phyloP scores from a whole-genome alignment of 1,284 basidiomycete genomes.

The Cryptococcus sp. region DNA sequence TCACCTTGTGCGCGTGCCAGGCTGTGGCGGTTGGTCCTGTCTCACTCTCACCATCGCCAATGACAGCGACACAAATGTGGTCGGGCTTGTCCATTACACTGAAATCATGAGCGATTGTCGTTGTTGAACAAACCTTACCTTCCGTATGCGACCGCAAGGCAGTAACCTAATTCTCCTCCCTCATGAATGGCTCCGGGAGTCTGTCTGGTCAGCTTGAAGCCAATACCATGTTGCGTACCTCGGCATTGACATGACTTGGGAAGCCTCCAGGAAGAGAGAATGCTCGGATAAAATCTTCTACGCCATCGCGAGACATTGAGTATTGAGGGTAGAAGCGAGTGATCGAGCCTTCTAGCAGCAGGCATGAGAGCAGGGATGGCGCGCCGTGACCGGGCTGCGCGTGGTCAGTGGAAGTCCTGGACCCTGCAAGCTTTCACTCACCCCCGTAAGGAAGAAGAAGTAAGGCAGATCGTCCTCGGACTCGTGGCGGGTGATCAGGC shows the following conservation, averaged over 20 bases:
- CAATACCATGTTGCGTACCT: conserved; percentile 8
- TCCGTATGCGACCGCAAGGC: conserved; percentile 78
- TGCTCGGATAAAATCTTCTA: conserved; percentile 58
- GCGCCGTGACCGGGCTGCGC: conserved; percentile 73
- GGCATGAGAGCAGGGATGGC: conserved; percentile 73
- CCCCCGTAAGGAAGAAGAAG: conserved; percentile 64
- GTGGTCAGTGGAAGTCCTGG: neutral
- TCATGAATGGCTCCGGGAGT: conserved; percentile 87
- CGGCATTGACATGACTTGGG: conserved; percentile 56
- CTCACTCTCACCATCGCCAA: conserved; percentile 87
- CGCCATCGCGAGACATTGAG: conserved; percentile 64
- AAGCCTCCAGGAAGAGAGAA: conserved; percentile 58
- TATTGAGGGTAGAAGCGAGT: conserved; percentile 72
- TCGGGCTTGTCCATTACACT: conserved; percentile 82
- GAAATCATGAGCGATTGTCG: neutral
- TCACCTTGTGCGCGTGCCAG: conserved; percentile 72
- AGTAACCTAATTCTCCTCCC: conserved; percentile 86
- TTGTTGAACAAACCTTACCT: conserved; percentile 29
- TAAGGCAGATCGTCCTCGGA: conserved; percentile 58
- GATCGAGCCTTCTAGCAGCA: conserved; percentile 81
- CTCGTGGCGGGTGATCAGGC: conserved; percentile 59
- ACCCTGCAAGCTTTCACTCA: conserved; percentile 19
- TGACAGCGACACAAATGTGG: conserved; percentile 72
- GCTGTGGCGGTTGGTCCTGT: conserved; percentile 79
- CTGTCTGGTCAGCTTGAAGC: conserved; percentile 38